Evolutionary conservation across 768 basidiomycete genomes (phyloP).

Genomic region (Tephrocybe sp.): DNA sequence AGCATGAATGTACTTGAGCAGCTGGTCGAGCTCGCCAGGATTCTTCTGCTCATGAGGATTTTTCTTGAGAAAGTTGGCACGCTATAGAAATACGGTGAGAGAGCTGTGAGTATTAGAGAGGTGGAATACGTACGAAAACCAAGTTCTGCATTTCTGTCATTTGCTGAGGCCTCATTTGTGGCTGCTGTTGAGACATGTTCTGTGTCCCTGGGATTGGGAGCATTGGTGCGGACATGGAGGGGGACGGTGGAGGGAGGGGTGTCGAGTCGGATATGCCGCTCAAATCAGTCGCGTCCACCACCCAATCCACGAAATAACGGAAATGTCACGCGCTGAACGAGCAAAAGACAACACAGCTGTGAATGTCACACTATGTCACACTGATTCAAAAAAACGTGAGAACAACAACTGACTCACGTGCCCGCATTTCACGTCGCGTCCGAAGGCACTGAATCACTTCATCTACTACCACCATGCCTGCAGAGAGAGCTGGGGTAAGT

Average conservation of each 20-base stretch:
- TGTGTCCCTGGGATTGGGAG: slow-evolving; percentile 37
- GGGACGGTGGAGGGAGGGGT: slow-evolving; percentile 7
- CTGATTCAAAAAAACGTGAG: slow-evolving; percentile 18
- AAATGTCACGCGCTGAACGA: slow-evolving; percentile 33
- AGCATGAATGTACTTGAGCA: slow-evolving; percentile 48
- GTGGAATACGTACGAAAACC: slow-evolving; percentile 35
- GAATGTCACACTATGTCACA: slow-evolving; percentile 22
- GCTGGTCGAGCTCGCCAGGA: slow-evolving; percentile 44
- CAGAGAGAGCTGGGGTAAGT: slow-evolving; percentile 79
- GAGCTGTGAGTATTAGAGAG: slow-evolving; percentile 11
- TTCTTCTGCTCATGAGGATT: slow-evolving; percentile 50
- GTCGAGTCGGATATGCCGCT: slow-evolving; percentile 14
- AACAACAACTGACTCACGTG: slow-evolving; percentile 30
- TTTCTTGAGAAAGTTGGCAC: slow-evolving; percentile 48
- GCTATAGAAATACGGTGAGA: slow-evolving; percentile 29
- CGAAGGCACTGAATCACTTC: slow-evolving; percentile 11
- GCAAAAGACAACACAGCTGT: slow-evolving; percentile 29
- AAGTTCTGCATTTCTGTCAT: slow-evolving; percentile 43
- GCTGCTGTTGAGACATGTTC: slow-evolving; percentile 30
- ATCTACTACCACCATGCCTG: slow-evolving; percentile 53
- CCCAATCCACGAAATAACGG: slow-evolving; percentile 17
- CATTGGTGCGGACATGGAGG: slow-evolving; percentile 39
- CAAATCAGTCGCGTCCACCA: slow-evolving; percentile 26
- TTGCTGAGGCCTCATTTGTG: slow-evolving; percentile 21
- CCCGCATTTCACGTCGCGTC: slow-evolving; percentile 33